These are phyloP conservation scores for Catunica adiposa DNA, from an alignment of 2,329 filamentous ascomycete species.

Conservation along the genomic window DNA sequence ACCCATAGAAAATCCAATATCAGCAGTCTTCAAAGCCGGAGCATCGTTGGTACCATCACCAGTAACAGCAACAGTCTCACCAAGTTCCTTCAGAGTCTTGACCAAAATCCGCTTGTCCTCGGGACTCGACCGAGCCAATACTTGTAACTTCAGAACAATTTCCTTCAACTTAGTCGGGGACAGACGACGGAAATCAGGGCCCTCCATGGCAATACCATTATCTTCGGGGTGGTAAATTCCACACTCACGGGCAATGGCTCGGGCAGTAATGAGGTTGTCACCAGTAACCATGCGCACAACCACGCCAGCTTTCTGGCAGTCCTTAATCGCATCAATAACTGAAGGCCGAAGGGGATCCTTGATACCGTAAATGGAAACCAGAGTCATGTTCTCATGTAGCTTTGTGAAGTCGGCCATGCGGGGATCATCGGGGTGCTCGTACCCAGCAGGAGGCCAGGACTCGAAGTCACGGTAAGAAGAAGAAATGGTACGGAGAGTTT, in stretches of 20 bases:
- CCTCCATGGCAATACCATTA: conserved; percentile 50
- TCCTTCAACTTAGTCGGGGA: conserved; percentile 41
- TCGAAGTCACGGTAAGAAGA: conserved; percentile 63
- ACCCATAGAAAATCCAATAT: conserved; percentile 48
- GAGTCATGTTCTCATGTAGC: conserved; percentile 47
- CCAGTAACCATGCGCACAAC: conserved; percentile 57
- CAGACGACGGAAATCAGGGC: conserved; percentile 47
- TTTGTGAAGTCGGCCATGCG: conserved; percentile 39
- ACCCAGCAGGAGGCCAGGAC: conserved; percentile 53
- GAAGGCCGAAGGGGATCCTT: conserved; percentile 52
- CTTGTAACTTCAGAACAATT: conserved; percentile 41
- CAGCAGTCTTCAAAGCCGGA: conserved; percentile 41
- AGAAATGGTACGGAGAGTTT: conserved; percentile 54
- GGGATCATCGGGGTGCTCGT: conserved; percentile 20
- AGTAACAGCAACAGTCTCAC: conserved; percentile 41
- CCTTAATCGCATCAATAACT: conserved; percentile 45
- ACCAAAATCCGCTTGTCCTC: conserved; percentile 51
- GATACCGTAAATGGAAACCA: conserved; percentile 54
- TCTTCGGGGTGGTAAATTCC: conserved; percentile 41
- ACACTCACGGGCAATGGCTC: conserved; percentile 56
- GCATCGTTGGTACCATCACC: conserved; percentile 49
- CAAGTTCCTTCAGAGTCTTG: conserved; percentile 41
- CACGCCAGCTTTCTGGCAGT: conserved; percentile 48
- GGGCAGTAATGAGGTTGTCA: conserved; percentile 54
- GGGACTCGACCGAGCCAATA: conserved; percentile 48